Percentiles rank a stretch among this genome's conserved stretches.
phyloP scores from a whole-genome alignment of 2,329 filamentous ascomycete species.

The Penicillium hesseltinei region DNA sequence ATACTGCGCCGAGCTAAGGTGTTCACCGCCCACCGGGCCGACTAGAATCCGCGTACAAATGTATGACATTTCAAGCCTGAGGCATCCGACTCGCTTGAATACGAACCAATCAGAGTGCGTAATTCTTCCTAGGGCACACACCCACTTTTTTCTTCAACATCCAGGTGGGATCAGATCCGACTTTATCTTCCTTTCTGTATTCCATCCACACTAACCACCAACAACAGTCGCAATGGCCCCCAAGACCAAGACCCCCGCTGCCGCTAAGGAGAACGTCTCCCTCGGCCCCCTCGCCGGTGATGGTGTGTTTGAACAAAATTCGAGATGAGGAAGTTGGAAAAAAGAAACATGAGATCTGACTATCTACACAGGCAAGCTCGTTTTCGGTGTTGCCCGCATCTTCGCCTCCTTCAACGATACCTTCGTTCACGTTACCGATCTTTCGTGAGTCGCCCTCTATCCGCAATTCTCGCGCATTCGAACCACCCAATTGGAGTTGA shows the following conservation, averaged over 20 bases:
- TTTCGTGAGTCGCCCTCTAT: conserved; percentile 62
- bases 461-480: neutral
- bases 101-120: conserved; percentile 31
- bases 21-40: conserved; percentile 33
- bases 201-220: conserved; percentile 44
- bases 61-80: conserved; percentile 6
- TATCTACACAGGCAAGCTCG: conserved; percentile 71
- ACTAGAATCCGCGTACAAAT: conserved; percentile 16
- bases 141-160: conserved; percentile 28
- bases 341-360: neutral
- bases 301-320: conserved; percentile 58
- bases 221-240: conserved; percentile 68
- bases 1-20: conserved; percentile 22
- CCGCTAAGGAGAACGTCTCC: conserved; percentile 93
- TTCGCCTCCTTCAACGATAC: conserved; percentile 94
- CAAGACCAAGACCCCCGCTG: conserved; percentile 79
- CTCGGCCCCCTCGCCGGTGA: conserved; percentile 95
- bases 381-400: conserved; percentile 97
- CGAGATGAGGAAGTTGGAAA: neutral
- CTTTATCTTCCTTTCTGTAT: conserved; percentile 35
- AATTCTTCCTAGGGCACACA: conserved; percentile 40
- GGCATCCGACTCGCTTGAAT: conserved; percentile 31
- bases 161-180: conserved; percentile 20
- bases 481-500: conserved; percentile 1
- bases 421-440: conserved; percentile 99